Evolutionary conservation across 169 alveolate species (phyloP).

Genomic region (Toxoplasma gondii): DNA sequence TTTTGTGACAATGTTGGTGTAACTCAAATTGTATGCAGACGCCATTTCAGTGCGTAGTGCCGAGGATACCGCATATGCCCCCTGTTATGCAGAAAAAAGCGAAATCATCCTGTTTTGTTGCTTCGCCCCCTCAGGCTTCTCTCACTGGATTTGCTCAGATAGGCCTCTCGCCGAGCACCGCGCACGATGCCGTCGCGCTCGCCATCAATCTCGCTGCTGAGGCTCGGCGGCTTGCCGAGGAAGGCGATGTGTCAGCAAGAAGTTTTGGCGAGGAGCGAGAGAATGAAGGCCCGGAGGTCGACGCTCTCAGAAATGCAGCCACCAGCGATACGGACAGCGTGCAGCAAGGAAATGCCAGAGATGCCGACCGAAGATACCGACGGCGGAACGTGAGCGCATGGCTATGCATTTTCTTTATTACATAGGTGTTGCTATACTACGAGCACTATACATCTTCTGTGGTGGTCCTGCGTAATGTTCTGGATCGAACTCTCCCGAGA

Average conservation of each 20-base stretch:
- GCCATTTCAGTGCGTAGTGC: too few species aligned
- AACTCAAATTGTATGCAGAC: too few species aligned
- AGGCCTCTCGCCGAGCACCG: neutral
- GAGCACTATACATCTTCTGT: too few species aligned
- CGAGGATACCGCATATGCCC: too few species aligned
- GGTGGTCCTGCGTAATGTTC: too few species aligned
- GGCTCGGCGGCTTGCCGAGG: neutral
- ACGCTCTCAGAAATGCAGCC: neutral
- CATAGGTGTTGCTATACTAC: too few species aligned
- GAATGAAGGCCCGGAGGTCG: neutral
- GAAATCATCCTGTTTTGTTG: too few species aligned
- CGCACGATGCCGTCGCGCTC: neutral
- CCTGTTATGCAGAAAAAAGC: too few species aligned
- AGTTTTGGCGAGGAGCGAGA: neutral
- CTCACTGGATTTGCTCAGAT: neutral
- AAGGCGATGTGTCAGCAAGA: neutral
- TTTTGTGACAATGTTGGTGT: too few species aligned
- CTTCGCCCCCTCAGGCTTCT: neutral
- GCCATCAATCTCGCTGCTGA: slow-evolving; percentile 3
- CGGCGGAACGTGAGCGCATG: neutral
- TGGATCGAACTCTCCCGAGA: too few species aligned
- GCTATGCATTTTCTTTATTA: too few species aligned
- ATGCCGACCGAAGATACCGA: neutral
- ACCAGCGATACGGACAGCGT: neutral
- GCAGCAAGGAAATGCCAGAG: too few species aligned